phyloP scores from a whole-genome alignment of 2,329 filamentous ascomycete genomes.

The Xylariaceae sp. region DNA sequence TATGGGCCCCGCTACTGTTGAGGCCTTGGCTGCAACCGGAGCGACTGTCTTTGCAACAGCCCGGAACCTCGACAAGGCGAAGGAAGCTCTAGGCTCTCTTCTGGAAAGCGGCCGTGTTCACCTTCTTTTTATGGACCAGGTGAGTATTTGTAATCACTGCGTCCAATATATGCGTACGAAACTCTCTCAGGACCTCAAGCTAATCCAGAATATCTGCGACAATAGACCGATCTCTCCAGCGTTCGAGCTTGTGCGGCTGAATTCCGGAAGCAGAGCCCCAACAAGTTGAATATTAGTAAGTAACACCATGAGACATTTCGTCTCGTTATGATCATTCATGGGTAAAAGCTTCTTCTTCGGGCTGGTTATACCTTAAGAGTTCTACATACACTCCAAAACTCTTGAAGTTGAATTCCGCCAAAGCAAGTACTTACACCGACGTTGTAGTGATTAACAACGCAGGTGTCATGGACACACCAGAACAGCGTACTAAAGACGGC shows the following conservation, averaged over 20 bases:
- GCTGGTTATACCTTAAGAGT: too few species aligned
- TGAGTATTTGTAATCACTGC: too few species aligned
- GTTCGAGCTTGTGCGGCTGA: slow-evolving; percentile 22
- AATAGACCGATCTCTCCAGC: too few species aligned
- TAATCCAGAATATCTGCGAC: too few species aligned
- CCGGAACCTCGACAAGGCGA: slow-evolving; percentile 48
- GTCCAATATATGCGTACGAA: too few species aligned
- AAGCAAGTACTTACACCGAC: too few species aligned
- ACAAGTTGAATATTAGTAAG: slow-evolving; percentile 25
- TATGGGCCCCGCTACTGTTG: slow-evolving; percentile 44
- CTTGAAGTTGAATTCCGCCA: too few species aligned
- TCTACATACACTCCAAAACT: too few species aligned
- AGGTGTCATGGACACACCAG: slow-evolving; percentile 26
- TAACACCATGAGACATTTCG: too few species aligned
- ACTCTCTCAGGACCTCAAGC: too few species aligned
- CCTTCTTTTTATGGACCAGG: slow-evolving; percentile 44
- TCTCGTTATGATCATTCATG: too few species aligned
- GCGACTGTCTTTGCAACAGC: slow-evolving; percentile 51
- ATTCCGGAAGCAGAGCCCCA: slow-evolving; percentile 19
- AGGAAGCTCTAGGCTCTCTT: slow-evolving; percentile 39
- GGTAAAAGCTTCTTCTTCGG: too few species aligned
- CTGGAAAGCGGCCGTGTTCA: slow-evolving; percentile 41
- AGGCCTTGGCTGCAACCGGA: slow-evolving; percentile 49
- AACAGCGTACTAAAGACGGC: slow-evolving; percentile 22
- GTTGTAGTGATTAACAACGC: slow-evolving; percentile 32